Base-by-base conservation (phyloP, 2,329 filamentous ascomycete species). In the Boeremia exigua region DNA sequence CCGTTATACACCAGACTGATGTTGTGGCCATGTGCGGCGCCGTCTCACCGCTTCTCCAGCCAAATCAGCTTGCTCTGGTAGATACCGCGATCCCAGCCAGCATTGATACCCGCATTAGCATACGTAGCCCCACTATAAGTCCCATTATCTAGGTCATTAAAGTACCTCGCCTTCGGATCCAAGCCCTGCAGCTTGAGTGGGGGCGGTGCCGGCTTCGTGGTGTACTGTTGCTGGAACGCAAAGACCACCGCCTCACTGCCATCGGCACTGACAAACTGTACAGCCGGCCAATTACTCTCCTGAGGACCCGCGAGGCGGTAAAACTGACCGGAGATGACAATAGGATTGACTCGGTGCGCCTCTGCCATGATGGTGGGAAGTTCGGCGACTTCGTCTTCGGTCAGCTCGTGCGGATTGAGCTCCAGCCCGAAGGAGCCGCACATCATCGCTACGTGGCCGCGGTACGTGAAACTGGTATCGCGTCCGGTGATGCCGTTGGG, bases 391-490 rank as follows among this genome's bases (percentile, higher is more conserved):
- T 88, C 86, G 11, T 81, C 80, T 0, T 76, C 76, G 0, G 73
- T 71, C 6, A 86, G 79, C 7, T 81, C 77, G 0, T 73, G 74
- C 0, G 86, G 86, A 64, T 88, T 80, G 7, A 89, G 79, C 67
- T 89, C 86, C 10, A 88, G 79, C 0, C 86, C 86, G 61, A 88
- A 88, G 0, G 84, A 86, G 2, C 86, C 86, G 51, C 86, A 86
- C 86, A 88, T 88, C 77, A 88, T 85, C 6, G 86, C 86, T 0
- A 88, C 86, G 51, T 88, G 86, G 0, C 83, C 85, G 30, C 86
- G 84, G 75, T 88, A 88, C 1, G 72, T 70, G 11, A 88, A 78
- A 0, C 85, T 81, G 1, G 82, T 82, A 1, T 79, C 82, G 17
- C 86, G 83, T 0, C 77, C 71, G 0, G 84, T 86, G 30, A 84